Conservation (phyloP, 257 asterid species). For the Solanum microdontum region DNA sequence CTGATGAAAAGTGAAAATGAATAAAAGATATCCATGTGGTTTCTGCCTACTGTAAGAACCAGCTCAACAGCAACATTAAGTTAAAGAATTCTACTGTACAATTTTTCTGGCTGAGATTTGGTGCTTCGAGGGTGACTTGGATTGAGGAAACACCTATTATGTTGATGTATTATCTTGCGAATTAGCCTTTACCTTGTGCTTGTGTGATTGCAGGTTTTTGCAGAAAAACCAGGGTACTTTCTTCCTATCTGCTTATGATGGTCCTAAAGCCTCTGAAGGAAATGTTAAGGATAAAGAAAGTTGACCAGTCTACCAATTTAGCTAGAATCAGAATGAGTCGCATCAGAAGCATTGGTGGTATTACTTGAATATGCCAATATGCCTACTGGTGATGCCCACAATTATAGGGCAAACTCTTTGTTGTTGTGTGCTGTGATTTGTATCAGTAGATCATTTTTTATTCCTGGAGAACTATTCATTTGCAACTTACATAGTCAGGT, state of each 20-base stretch:
- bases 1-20: not conserved
- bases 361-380: slow-evolving; percentile 5
- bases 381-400: not conserved
- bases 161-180: not conserved
- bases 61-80: not conserved
- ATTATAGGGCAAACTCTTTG: not conserved
- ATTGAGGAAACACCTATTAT: not conserved
- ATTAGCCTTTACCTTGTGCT: not conserved
- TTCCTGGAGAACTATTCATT: not conserved
- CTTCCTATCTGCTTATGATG: slow-evolving; percentile 55
- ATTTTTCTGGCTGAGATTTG: not conserved
- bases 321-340: slow-evolving; percentile 7
- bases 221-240: slow-evolving; percentile 60
- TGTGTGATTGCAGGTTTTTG: slow-evolving; percentile 47
- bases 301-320: slow-evolving; percentile 8
- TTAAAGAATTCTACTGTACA: not conserved
- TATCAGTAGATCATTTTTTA: not conserved
- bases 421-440: not conserved
- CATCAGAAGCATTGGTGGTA: slow-evolving; percentile 8
- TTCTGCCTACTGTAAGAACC: not conserved
- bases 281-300: slow-evolving; percentile 44
- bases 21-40: not conserved
- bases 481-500: not conserved
- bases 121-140: not conserved
- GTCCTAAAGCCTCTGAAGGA: slow-evolving; percentile 39